Percentiles rank a stretch among this genome's conserved stretches.
phyloP scores from a whole-genome alignment of 2,329 filamentous ascomycete species.

The Claviceps quebecensis region DNA sequence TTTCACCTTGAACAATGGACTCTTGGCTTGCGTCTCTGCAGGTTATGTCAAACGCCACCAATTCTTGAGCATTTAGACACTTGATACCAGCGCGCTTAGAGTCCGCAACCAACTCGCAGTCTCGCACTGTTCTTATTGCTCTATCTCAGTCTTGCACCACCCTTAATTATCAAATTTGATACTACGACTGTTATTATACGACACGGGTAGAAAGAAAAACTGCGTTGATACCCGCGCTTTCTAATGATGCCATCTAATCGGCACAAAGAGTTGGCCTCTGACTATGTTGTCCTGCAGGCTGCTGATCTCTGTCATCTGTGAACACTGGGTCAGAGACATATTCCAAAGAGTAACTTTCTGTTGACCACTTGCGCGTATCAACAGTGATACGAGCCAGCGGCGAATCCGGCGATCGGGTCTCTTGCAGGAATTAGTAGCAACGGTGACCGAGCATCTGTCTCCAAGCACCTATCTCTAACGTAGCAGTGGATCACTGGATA shows the following conservation, averaged over 20 bases:
- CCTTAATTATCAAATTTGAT: too few species aligned
- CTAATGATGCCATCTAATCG: background rate
- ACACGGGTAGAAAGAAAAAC: too few species aligned
- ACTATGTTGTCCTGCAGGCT: slow-evolving; percentile 8
- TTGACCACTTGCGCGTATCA: slow-evolving; percentile 6
- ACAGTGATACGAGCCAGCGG: slow-evolving; percentile 3
- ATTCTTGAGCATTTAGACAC: too few species aligned
- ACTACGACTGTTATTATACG: too few species aligned
- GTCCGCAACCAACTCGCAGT: too few species aligned
- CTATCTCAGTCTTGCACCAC: too few species aligned
- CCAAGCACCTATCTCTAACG: slow-evolving; percentile 7
- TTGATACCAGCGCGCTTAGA: too few species aligned
- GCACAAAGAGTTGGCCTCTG: slow-evolving; percentile 4
- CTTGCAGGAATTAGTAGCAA: slow-evolving; percentile 7
- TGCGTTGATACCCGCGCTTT: background rate
- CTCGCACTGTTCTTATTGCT: too few species aligned
- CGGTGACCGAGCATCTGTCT: slow-evolving; percentile 1
- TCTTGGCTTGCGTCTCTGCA: too few species aligned
- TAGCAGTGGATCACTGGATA: slow-evolving; percentile 8
- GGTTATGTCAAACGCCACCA: too few species aligned
- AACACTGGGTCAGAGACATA: slow-evolving; percentile 8
- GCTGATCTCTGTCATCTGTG: slow-evolving; percentile 7
- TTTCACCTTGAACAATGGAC: too few species aligned
- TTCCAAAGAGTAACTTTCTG: slow-evolving; percentile 9
- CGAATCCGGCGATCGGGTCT: slow-evolving; percentile 3